Conservation (phyloP, 306 rosid species). For the Abrus pulchellus region DNA sequence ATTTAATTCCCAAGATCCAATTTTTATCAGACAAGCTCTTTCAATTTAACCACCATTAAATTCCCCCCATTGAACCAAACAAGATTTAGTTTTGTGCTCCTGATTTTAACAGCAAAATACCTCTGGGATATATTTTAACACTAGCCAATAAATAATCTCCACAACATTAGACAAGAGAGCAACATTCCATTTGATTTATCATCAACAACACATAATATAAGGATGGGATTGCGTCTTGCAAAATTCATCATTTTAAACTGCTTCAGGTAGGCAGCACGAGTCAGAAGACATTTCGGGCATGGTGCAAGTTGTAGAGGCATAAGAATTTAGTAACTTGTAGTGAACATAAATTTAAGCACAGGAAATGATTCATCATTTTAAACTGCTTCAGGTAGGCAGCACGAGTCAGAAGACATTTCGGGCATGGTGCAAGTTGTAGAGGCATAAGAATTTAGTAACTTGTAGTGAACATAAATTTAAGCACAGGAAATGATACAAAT, state of each 20-base stretch:
- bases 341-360: not conserved
- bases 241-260: not conserved
- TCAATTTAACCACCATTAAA: slow-evolving; percentile 5
- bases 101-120: not conserved
- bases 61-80: not conserved
- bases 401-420: not conserved
- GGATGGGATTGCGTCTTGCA: not conserved
- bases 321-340: not conserved
- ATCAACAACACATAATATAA: not conserved
- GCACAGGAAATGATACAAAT: not conserved
- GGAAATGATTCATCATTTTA: not conserved
- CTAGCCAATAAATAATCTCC: not conserved
- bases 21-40: not conserved
- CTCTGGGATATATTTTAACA: not conserved
- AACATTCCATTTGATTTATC: not conserved
- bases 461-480: not conserved
- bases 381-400: not conserved
- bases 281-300: not conserved
- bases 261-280: not conserved
- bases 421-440: not conserved
- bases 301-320: not conserved
- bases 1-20: not conserved
- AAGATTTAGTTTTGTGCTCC: not conserved
- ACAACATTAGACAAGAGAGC: not conserved
- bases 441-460: not conserved